Percentiles rank a stretch among this genome's conserved stretches.
These are phyloP conservation scores for Beta macrorhiza DNA, from an alignment of 179 eudicot genomes.

Conservation along the genomic window DNA sequence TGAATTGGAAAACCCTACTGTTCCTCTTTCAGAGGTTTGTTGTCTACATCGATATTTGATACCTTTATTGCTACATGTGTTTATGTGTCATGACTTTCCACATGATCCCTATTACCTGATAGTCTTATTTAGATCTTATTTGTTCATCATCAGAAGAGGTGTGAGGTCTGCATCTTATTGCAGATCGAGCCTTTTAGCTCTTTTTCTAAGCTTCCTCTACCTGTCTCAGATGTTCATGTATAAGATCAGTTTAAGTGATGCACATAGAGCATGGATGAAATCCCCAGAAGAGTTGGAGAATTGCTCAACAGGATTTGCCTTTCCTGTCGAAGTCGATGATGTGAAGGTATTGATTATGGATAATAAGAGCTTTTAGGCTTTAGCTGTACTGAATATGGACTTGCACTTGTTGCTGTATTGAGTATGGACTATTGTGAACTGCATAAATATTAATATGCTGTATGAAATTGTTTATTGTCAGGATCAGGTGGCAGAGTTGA, in stretches of 20 bases:
- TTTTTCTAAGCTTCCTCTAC: neutral
- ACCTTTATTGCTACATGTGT: neutral
- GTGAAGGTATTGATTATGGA: constrained; percentile 40
- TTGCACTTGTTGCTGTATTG: no score
- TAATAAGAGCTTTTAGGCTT: neutral
- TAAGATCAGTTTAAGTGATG: constrained; percentile 60
- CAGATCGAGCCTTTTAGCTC: constrained; percentile 12
- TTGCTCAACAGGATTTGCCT: constrained; percentile 75
- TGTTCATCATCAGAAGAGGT: neutral
- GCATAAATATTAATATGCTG: neutral
- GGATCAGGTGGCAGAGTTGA: constrained; percentile 53
- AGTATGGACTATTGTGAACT: neutral
- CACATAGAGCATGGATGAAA: constrained; percentile 72
- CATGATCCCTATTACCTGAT: neutral
- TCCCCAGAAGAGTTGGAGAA: constrained; percentile 65
- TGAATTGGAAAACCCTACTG: constrained; percentile 69
- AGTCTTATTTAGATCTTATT: neutral
- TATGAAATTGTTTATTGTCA: constrained; percentile 23
- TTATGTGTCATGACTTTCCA: neutral
- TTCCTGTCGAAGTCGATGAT: constrained; percentile 45
- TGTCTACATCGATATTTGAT: neutral
- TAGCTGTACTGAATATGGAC: no score
- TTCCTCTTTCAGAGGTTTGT: constrained; percentile 73
- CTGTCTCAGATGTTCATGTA: constrained; percentile 56
- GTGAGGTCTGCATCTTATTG: neutral